These are phyloP conservation scores for Tylopilus sp. DNA, from an alignment of 768 basidiomycete genomes.

Conservation along the genomic window DNA sequence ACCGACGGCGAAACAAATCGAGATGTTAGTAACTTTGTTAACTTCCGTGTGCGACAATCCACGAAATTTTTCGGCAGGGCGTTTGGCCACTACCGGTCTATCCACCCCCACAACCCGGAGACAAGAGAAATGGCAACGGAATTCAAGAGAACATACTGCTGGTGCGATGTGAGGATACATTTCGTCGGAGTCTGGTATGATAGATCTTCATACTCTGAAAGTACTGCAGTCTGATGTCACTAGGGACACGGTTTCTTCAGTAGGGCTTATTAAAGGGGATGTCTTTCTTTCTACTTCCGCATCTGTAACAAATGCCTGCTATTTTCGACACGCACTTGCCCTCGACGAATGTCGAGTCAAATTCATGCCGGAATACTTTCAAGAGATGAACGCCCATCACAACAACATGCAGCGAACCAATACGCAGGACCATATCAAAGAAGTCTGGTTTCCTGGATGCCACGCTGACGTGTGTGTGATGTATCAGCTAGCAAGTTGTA, in stretches of 20 bases:
- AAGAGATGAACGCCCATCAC: neutral
- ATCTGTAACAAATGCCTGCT: neutral
- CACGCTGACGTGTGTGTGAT: neutral
- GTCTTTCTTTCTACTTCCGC: neutral
- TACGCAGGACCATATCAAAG: neutral
- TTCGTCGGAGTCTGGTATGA: neutral
- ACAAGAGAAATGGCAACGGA: neutral
- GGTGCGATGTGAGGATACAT: neutral
- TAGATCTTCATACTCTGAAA: neutral
- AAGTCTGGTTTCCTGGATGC: slow-evolving; percentile 3
- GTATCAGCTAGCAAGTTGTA: no score
- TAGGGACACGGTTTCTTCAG: neutral
- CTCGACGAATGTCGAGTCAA: no score
- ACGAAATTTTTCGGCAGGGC: neutral
- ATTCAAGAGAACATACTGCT: neutral
- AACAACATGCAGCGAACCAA: neutral
- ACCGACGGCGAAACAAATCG: neutral
- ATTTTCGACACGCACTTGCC: slow-evolving; percentile 5
- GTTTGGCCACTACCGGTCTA: neutral
- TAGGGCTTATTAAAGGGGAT: neutral
- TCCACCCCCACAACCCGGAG: neutral
- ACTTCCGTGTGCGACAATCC: no score
- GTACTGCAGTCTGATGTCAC: neutral
- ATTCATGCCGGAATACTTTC: no score
- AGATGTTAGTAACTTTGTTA: neutral